A percentile compares a stretch with the other conserved stretches of the same genome.
These are phyloP conservation scores for Pyrenophora seminiperda DNA, from an alignment of 2,329 filamentous ascomycete genomes.

Conservation along the genomic window DNA sequence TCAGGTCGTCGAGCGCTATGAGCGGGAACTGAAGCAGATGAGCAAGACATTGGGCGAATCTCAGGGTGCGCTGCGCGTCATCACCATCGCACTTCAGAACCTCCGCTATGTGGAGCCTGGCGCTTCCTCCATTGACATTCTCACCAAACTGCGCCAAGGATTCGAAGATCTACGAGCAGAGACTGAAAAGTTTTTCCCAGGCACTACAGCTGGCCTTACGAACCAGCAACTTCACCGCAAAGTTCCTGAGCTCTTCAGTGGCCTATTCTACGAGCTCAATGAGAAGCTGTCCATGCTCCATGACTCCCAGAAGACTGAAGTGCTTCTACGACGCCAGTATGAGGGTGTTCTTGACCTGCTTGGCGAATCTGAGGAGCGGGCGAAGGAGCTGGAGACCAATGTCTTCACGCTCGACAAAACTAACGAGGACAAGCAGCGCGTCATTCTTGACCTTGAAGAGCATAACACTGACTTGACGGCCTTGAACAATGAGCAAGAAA, in stretches of 20 bases:
- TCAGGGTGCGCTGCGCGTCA: slow-evolving; percentile 49
- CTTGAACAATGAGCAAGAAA: slow-evolving; percentile 42
- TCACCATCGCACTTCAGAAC: slow-evolving; percentile 52
- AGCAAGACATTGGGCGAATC: slow-evolving; percentile 47
- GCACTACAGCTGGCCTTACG: slow-evolving; percentile 43
- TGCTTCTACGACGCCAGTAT: slow-evolving; percentile 46
- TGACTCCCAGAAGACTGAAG: slow-evolving; percentile 44
- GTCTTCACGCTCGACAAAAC: slow-evolving; percentile 45
- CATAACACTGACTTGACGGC: slow-evolving; percentile 31
- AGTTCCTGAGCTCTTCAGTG: slow-evolving; percentile 44
- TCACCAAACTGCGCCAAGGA: slow-evolving; percentile 50
- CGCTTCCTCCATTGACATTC: slow-evolving; percentile 40
- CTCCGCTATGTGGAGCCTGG: slow-evolving; percentile 49
- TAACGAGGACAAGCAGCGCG: slow-evolving; percentile 46
- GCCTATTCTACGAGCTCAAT: slow-evolving; percentile 43
- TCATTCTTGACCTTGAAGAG: slow-evolving; percentile 48
- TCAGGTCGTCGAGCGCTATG: slow-evolving; percentile 43
- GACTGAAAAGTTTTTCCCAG: slow-evolving; percentile 51
- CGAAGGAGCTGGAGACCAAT: slow-evolving; percentile 44
- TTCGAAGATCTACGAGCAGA: slow-evolving; percentile 49
- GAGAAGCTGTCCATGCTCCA: slow-evolving; percentile 37
- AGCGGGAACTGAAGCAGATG: slow-evolving; percentile 50
- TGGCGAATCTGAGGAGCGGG: slow-evolving; percentile 41
- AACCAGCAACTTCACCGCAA: slow-evolving; percentile 50
- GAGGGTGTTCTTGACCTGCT: slow-evolving; percentile 38